A percentile compares a stretch with the other conserved stretches of the same genome.
Conservation (phyloP, 2,329 filamentous ascomycete species). For the Aspergillus transmontanensis region DNA sequence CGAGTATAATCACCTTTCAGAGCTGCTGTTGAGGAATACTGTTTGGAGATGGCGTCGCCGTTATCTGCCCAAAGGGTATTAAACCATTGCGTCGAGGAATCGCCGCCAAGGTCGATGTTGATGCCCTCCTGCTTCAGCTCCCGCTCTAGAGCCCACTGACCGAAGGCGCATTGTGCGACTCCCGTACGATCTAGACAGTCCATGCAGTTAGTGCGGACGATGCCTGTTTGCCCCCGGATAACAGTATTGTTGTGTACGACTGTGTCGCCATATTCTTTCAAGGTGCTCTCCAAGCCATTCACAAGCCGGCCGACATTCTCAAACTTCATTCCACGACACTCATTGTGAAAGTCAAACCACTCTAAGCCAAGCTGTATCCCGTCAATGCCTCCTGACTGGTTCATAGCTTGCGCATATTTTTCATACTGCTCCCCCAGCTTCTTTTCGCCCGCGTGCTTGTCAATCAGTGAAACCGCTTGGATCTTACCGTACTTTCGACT, state of each 20-base stretch:
- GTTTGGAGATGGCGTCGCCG: slow-evolving; percentile 90
- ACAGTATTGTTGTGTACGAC: slow-evolving; percentile 53
- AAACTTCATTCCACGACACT: slow-evolving; percentile 95
- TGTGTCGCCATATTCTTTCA: slow-evolving; percentile 73
- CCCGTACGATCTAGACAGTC: slow-evolving; percentile 96
- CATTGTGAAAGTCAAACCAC: slow-evolving; percentile 96
- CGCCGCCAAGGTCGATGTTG: slow-evolving; percentile 71
- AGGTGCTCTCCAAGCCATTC: slow-evolving; percentile 65
- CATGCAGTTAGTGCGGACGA: slow-evolving; percentile 97
- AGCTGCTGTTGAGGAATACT: slow-evolving; percentile 93
- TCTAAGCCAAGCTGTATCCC: slow-evolving; percentile 68
- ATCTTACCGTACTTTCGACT: slow-evolving; percentile 71
- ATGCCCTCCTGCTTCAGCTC: slow-evolving; percentile 78
- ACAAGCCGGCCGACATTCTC: slow-evolving; percentile 87
- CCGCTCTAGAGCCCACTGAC: slow-evolving; percentile 75
- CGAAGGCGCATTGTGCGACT: slow-evolving; percentile 91
- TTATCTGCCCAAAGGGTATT: slow-evolving; percentile 98
- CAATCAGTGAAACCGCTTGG: slow-evolving; percentile 81
- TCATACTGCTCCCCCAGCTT: slow-evolving; percentile 79
- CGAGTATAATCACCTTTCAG: slow-evolving; percentile 97
- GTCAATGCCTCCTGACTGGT: slow-evolving; percentile 60
- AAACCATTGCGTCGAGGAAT: slow-evolving; percentile 87
- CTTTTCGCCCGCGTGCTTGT: slow-evolving; percentile 81
- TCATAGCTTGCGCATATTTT: slow-evolving; percentile 66
- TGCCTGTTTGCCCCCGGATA: slow-evolving; percentile 64